Evolutionary conservation across 108 stramenopile genomes (phyloP).

Genomic region (Skeletonema menzelii): DNA sequence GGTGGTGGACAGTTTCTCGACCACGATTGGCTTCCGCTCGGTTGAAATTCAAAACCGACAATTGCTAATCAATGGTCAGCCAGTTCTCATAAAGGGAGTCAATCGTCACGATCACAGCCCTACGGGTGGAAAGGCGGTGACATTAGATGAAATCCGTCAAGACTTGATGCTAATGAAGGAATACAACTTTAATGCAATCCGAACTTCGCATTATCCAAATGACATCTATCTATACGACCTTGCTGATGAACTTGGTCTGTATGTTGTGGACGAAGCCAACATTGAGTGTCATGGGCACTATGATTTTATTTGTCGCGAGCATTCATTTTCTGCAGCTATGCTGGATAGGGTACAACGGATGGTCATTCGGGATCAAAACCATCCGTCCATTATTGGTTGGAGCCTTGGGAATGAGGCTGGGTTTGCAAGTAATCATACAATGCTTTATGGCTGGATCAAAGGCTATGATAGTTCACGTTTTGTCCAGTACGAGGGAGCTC

Average conservation of each 20-base stretch:
- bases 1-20: slow-evolving; percentile 12
- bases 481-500: slow-evolving; percentile 75
- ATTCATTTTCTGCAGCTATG: slow-evolving; percentile 62
- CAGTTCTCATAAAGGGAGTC: slow-evolving; percentile 51
- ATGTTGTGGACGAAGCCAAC: slow-evolving; percentile 97
- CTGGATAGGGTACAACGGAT: slow-evolving; percentile 75
- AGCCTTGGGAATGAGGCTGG: slow-evolving; percentile 94
- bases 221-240: slow-evolving; percentile 89
- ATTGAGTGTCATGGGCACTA: slow-evolving; percentile 95
- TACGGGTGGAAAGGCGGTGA: slow-evolving; percentile 78
- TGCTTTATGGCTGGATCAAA: slow-evolving; percentile 55
- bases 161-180: slow-evolving; percentile 70
- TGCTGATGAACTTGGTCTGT: slow-evolving; percentile 90
- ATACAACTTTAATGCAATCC: slow-evolving; percentile 96
- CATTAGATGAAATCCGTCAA: slow-evolving; percentile 58
- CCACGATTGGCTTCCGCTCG: slow-evolving; percentile 28
- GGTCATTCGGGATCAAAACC: slow-evolving; percentile 89
- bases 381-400: slow-evolving; percentile 91
- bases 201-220: slow-evolving; percentile 94
- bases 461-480: slow-evolving; percentile 76
- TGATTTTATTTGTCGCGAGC: slow-evolving; percentile 71
- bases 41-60: slow-evolving; percentile 25
- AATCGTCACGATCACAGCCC: slow-evolving; percentile 97
- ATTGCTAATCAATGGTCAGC: slow-evolving; percentile 41
- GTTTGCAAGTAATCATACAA: slow-evolving; percentile 63